A percentile compares a stretch with the other conserved stretches of the same genome.
Evolutionary conservation across 2,329 filamentous ascomycete genomes (phyloP).

Genomic region (Xylariaceae sp.): DNA sequence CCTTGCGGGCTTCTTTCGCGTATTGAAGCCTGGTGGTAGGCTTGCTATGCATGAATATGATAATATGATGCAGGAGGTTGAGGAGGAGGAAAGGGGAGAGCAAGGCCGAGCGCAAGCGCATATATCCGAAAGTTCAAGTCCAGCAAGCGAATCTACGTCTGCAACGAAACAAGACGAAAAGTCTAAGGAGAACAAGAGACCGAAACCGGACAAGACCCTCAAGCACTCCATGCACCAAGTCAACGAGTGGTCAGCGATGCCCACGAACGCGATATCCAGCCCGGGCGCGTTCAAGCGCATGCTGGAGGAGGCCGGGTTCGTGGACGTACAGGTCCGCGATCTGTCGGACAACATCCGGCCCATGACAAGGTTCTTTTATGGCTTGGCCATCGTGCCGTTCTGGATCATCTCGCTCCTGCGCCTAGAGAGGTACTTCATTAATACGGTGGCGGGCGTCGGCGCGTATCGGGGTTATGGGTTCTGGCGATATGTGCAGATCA

Average conservation of each 20-base stretch:
- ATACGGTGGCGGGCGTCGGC: constrained; percentile 53
- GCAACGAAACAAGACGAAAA: background rate
- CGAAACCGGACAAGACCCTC: constrained; percentile 40
- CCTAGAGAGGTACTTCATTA: constrained; percentile 55
- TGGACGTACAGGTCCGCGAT: constrained; percentile 52
- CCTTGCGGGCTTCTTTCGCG: constrained; percentile 53
- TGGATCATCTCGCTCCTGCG: constrained; percentile 51
- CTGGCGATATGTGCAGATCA: constrained; percentile 47
- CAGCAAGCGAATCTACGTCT: no score
- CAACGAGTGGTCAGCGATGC: constrained; percentile 54
- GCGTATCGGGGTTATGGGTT: constrained; percentile 43
- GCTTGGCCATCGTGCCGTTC: constrained; percentile 55
- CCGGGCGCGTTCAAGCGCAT: constrained; percentile 49
- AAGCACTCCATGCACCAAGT: constrained; percentile 45
- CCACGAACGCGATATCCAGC: constrained; percentile 48
- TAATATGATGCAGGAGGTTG: constrained; percentile 36
- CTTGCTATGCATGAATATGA: constrained; percentile 57
- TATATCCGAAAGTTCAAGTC: no score
- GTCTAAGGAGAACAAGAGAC: no score
- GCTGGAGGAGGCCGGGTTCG: constrained; percentile 53
- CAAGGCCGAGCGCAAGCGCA: no score
- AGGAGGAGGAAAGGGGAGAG: background rate
- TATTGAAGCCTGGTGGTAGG: constrained; percentile 55
- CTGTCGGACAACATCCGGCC: constrained; percentile 55
- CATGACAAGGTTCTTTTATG: constrained; percentile 55